A percentile compares a stretch with the other conserved stretches of the same genome.
phyloP scores from a whole-genome alignment of 441 rosid genomes.

The Melastoma candidum region DNA sequence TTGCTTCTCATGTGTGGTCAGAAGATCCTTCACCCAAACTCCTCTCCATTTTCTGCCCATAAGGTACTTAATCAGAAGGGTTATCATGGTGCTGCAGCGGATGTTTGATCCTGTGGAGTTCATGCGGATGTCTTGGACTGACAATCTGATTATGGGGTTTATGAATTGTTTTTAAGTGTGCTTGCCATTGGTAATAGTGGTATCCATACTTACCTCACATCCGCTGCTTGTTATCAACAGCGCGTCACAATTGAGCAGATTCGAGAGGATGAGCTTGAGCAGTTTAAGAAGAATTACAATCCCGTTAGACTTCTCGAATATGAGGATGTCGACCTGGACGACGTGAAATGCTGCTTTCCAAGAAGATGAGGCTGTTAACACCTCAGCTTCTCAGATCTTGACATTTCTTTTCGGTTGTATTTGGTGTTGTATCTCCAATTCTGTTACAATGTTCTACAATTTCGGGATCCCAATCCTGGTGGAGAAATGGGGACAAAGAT shows the following conservation, averaged over 20 bases:
- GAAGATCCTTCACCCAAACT: conserved; percentile 1
- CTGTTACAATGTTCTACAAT: not conserved
- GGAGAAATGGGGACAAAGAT: conserved; percentile 47
- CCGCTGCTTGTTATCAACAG: conserved; percentile 27
- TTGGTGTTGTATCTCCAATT: not conserved
- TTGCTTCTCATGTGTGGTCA: not conserved
- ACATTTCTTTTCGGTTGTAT: not conserved
- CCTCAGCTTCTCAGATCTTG: not conserved
- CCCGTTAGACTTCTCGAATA: conserved; percentile 68
- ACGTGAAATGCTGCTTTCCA: conserved; percentile 83
- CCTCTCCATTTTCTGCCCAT: conserved; percentile 14
- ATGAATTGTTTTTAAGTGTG: too few species aligned
- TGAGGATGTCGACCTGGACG: conserved; percentile 91
- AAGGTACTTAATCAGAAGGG: conserved; percentile 97
- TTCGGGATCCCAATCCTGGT: conserved; percentile 45
- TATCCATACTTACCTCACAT: too few species aligned
- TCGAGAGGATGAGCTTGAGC: conserved; percentile 30
- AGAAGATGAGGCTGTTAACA: conserved; percentile 67
- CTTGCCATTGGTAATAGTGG: too few species aligned
- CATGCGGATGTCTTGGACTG: too few species aligned
- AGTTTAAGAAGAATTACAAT: conserved; percentile 61
- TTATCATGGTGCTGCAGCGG: conserved; percentile 88
- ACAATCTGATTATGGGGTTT: too few species aligned
- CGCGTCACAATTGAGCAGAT: conserved; percentile 77
- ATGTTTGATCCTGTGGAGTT: conserved; percentile 86